Evolutionary conservation across 305 asterid species (phyloP), one percentile per base, ranked within the genome.

Genomic region (Nicotiana rustica): DNA sequence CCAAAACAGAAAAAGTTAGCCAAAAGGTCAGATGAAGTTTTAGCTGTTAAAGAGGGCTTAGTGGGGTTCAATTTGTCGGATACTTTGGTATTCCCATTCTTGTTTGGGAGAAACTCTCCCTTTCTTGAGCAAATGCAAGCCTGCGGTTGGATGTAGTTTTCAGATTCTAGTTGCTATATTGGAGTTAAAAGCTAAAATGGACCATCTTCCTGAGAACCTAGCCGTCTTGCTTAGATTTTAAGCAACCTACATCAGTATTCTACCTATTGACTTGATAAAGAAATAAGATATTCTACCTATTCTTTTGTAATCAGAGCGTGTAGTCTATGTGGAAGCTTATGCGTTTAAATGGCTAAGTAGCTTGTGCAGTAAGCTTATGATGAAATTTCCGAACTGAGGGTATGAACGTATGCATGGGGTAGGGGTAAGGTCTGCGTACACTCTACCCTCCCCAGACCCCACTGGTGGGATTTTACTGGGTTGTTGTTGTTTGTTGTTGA

Each of bases 101-200:
- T 44, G 0, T 44, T 44, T 44, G 52, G 52, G 52, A 44, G 52
- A 44, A 8, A 44, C 13, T 44, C 52, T 44, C 13, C 12, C 52
- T 0, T 44, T 0, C 12, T 8, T 10, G 10, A 44, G 52, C 2
- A 10, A 44, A 44, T 1, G 13, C 3, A 44, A 8, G 52, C 52
- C 5, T 60, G 79, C 19, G 78, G 62, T 49, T 25, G 14, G 61
- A 79, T 71, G 6, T 36, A 60, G 2, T 55, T 55, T 55, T 55
- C n/a, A 55, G n/a, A 55, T 13, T 55, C 14, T 14, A 55, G n/a
- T 55, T 55, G 5, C 59, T 55, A 1, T 75, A 15, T 52, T 75
- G 15, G 9, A 75, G 59, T 52, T 75, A 15, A 52, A 75, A 75
- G 80, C 65, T 75, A 9, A 73, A 49, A 36, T 25, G 4, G 10